These are phyloP conservation scores for Geotrichum candidum DNA, from an alignment of 1,139 yeast genomes.

Conservation along the genomic window DNA sequence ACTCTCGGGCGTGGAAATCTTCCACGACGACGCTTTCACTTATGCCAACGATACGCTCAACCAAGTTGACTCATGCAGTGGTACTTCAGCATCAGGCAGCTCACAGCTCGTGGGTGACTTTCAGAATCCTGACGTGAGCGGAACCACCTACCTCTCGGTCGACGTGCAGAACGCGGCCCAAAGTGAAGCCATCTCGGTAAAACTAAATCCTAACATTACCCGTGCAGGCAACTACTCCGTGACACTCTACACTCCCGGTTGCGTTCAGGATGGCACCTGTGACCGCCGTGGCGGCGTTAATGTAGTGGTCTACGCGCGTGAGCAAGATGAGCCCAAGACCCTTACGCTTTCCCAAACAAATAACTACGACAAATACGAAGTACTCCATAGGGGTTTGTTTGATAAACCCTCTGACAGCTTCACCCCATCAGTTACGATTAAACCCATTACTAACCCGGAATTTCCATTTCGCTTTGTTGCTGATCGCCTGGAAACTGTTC, in stretches of 20 bases:
- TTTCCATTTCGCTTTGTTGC: slow-evolving; percentile 56
- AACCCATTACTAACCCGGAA: slow-evolving; percentile 37
- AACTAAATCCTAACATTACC: slow-evolving; percentile 63
- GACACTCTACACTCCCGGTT: slow-evolving; percentile 80
- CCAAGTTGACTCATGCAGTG: slow-evolving; percentile 42
- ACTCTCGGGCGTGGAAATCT: slow-evolving; percentile 67
- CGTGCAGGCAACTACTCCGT: slow-evolving; percentile 72
- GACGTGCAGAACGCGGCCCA: slow-evolving; percentile 35
- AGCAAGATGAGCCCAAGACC: slow-evolving; percentile 36
- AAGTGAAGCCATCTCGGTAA: slow-evolving; percentile 42
- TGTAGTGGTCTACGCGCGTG: slow-evolving; percentile 48
- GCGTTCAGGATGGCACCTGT: slow-evolving; percentile 65
- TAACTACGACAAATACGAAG: slow-evolving; percentile 71
- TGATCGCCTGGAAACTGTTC: slow-evolving; percentile 56
- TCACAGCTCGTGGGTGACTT: slow-evolving; percentile 20
- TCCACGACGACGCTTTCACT: slow-evolving; percentile 49
- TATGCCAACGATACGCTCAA: slow-evolving; percentile 75
- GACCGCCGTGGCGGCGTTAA: slow-evolving; percentile 65
- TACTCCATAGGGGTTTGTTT: slow-evolving; percentile 63
- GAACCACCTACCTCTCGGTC: slow-evolving; percentile 35
- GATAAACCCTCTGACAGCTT: slow-evolving; percentile 42
- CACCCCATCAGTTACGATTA: slow-evolving; percentile 44
- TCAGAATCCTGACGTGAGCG: slow-evolving; percentile 21
- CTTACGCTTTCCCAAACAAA: slow-evolving; percentile 69
- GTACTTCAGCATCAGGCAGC: slow-evolving; percentile 27